A percentile compares a stretch with the other conserved stretches of the same genome.
These are phyloP conservation scores for Achlya hypogyna DNA, from an alignment of 352 stramenopile genomes.

Conservation along the genomic window DNA sequence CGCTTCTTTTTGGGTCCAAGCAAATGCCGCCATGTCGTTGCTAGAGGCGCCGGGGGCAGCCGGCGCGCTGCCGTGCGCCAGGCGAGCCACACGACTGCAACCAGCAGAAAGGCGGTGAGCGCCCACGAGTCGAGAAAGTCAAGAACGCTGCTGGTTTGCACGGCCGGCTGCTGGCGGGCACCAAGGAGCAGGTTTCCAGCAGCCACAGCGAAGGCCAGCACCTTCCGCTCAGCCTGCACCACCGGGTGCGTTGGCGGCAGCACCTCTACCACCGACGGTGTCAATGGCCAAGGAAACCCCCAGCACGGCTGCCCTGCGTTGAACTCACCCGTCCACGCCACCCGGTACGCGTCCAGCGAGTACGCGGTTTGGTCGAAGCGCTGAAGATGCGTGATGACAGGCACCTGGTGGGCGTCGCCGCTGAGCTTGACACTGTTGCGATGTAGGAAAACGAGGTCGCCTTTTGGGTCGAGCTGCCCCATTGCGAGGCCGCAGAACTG, in stretches of 20 bases:
- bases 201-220: neutral
- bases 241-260: neutral
- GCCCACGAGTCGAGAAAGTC: neutral
- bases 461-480: neutral
- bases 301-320: neutral
- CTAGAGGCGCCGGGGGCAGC: neutral
- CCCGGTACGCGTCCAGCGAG: neutral
- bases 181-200: neutral
- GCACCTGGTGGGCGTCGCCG: neutral
- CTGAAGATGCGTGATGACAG: conserved; percentile 2
- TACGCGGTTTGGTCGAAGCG: neutral
- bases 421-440: conserved; percentile 11
- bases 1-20: neutral
- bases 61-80: neutral
- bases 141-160: neutral
- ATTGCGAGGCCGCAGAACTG: conserved; percentile 12
- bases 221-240: neutral
- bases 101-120: neutral
- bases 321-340: neutral
- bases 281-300: neutral
- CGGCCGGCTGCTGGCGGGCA: neutral
- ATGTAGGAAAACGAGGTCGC: conserved; percentile 3
- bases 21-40: neutral
- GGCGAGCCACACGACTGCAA: neutral
- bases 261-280: neutral